Evolutionary conservation across 192 early-diverging fungal genomes (phyloP).

Genomic region (Haplosporangium gracile): DNA sequence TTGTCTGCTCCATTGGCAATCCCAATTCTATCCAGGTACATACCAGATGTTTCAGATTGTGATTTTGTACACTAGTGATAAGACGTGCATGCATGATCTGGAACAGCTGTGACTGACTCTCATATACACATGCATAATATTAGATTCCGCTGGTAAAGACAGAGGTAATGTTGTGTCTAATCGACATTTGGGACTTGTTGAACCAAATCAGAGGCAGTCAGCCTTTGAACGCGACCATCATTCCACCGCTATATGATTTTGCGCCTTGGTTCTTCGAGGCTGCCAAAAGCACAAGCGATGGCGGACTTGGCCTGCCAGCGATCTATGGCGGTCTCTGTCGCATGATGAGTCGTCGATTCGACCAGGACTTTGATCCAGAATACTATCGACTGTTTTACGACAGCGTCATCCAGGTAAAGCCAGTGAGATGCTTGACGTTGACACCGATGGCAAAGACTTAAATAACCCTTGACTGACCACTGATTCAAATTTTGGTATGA

Average conservation of each 20-base stretch:
- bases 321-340: slow-evolving; percentile 82
- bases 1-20: slow-evolving; percentile 82
- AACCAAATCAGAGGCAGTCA: slow-evolving; percentile 52
- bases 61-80: neutral
- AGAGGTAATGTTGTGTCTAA: slow-evolving; percentile 73
- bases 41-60: neutral
- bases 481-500: neutral
- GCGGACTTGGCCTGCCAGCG: slow-evolving; percentile 69
- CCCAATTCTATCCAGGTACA: slow-evolving; percentile 75
- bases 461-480: neutral
- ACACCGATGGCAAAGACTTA: no score
- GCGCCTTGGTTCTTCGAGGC: slow-evolving; percentile 85
- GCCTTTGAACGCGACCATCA: slow-evolving; percentile 32
- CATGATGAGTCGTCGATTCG: slow-evolving; percentile 82
- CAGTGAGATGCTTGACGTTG: no score
- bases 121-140: neutral
- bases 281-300: slow-evolving; percentile 64
- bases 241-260: slow-evolving; percentile 82
- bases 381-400: slow-evolving; percentile 81
- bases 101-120: neutral
- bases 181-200: slow-evolving; percentile 77
- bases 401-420: slow-evolving; percentile 70
- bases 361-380: slow-evolving; percentile 69
- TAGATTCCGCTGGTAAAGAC: slow-evolving; percentile 73
- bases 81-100: neutral